A percentile compares a stretch with the other conserved stretches of the same genome.
Evolutionary conservation across 371 early-diverging fungal species (phyloP).

Genomic region (Batrachochytrium dendrobatidis): DNA sequence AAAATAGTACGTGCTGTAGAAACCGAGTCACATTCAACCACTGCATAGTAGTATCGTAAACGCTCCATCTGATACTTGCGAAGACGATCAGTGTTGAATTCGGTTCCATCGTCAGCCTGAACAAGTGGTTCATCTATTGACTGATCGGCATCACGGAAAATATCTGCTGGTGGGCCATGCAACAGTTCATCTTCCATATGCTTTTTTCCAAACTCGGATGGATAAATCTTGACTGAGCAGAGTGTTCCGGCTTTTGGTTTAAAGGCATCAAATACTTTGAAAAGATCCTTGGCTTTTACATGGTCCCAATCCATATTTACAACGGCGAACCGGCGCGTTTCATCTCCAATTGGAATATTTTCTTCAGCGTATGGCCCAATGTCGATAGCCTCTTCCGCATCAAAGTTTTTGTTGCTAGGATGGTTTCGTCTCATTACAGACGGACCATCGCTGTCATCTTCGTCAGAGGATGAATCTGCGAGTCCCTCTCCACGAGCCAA

Average conservation of each 20-base stretch:
- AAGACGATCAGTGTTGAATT: conserved; percentile 75
- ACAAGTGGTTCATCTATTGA: conserved; percentile 12
- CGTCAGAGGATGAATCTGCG: conserved; percentile 57
- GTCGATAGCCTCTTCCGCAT: conserved; percentile 31
- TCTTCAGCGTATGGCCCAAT: conserved; percentile 23
- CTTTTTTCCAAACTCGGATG: conserved; percentile 94
- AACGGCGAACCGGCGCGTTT: conserved; percentile 79
- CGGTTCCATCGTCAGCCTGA: conserved; percentile 41
- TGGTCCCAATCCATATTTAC: conserved; percentile 98
- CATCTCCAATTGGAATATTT: conserved; percentile 72
- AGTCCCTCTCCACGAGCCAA: conserved; percentile 82
- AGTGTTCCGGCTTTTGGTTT: conserved; percentile 71
- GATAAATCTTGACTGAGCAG: conserved; percentile 75
- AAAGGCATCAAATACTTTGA: conserved; percentile 79
- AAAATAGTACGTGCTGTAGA: conserved; percentile 79
- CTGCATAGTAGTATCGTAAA: conserved; percentile 89
- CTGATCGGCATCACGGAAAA: conserved; percentile 17
- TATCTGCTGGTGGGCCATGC: conserved; percentile 43
- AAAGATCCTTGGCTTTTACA: conserved; percentile 70
- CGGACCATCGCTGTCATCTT: conserved; percentile 28
- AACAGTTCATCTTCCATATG: conserved; percentile 51
- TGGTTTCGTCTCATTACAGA: not conserved
- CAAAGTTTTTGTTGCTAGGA: conserved; percentile 10
- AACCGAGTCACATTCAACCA: conserved; percentile 84
- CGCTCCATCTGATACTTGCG: conserved; percentile 92